A percentile compares a stretch with the other conserved stretches of the same genome.
Evolutionary conservation across 768 basidiomycete genomes (phyloP).

Genomic region (Atractiella rhizophila): DNA sequence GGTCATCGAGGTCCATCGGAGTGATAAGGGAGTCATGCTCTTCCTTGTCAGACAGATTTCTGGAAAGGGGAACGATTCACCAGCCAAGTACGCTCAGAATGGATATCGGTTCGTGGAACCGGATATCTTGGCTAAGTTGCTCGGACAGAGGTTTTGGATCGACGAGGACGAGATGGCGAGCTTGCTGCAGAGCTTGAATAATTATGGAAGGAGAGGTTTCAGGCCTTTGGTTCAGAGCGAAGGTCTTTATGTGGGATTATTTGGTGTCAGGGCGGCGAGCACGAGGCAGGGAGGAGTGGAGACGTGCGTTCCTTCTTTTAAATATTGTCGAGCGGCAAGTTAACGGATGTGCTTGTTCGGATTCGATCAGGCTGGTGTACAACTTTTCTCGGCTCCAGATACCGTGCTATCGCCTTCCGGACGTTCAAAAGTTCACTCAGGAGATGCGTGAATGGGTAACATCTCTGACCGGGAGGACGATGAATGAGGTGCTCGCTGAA

Average conservation of each 20-base stretch:
- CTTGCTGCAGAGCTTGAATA: slow-evolving; percentile 21
- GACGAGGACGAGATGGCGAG: slow-evolving; percentile 19
- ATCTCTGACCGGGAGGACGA: slow-evolving; percentile 15
- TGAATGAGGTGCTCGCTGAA: slow-evolving; percentile 17
- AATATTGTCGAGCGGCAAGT: too few species aligned
- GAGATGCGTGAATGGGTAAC: slow-evolving; percentile 18
- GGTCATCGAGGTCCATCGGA: too few species aligned
- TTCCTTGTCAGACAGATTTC: slow-evolving; percentile 21
- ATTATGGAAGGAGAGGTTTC: slow-evolving; percentile 21
- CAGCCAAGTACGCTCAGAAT: slow-evolving; percentile 18
- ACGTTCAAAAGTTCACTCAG: slow-evolving; percentile 16
- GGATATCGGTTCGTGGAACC: slow-evolving; percentile 21
- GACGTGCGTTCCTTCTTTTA: too few species aligned
- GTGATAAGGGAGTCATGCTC: slow-evolving; percentile 22
- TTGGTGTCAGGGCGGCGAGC: slow-evolving; percentile 19
- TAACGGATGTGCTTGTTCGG: too few species aligned
- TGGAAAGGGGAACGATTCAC: slow-evolving; percentile 14
- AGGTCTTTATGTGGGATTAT: slow-evolving; percentile 21
- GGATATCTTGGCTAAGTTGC: slow-evolving; percentile 18
- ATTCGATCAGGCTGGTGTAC: slow-evolving; percentile 22
- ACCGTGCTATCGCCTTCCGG: slow-evolving; percentile 22
- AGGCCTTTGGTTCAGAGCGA: slow-evolving; percentile 21
- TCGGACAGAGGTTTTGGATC: too few species aligned
- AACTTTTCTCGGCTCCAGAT: slow-evolving; percentile 23
- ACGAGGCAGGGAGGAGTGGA: slow-evolving; percentile 16